Evolutionary conservation across 139 green algal species (phyloP), one percentile per base, ranked within the genome.

Genomic region (Asterochloris erici): DNA sequence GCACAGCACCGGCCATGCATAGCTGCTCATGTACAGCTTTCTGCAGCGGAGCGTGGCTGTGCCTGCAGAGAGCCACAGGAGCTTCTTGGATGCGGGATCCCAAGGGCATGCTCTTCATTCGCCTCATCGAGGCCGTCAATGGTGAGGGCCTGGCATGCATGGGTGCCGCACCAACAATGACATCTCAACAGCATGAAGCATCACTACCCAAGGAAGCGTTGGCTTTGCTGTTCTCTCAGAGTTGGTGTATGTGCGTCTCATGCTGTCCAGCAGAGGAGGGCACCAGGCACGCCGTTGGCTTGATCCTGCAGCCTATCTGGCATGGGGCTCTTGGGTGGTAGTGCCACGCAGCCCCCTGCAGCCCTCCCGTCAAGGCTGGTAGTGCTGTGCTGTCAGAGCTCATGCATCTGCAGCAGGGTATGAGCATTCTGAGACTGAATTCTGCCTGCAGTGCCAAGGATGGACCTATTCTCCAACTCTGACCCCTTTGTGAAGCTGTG

Each of bases 31-130:
- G 38, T 54, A 6, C 38, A 54, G 38, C 26, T 77, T 27, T 61
- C 26, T 47, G 10, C 26, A 28, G 23, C 47, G 70, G 14, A 60
- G n/a, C 60, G 6, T 77, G 47, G 11, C 0, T 69, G 54, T 69
- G 23, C 28, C 38, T n/a, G 16, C 62, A n/a, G 47, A 73, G 66
- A 54, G 47, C 64, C 23, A 77, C 24, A 83, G 62, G 54, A 68
- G 63, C 68, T 2, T 54, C 38, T 6, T 83, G 26, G 68, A 27
- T 74, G 29, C 63, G 74, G 64, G n/a, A 79, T 11, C 83, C 83
- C 0, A 27, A 54, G 21, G 83, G 83, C 78, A 77, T 86, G 27
- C 78, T 86, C 63, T 83, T 81, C 63, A 71, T 86, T 62, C 69
- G 70, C 21, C 66, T 86, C 70, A 81, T 86, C 4, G 83, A 83